Evolutionary conservation across 2,329 filamentous ascomycete species (phyloP), one percentile per base, ranked within the genome.

Genomic region (Akanthomyces dipterigenus): DNA sequence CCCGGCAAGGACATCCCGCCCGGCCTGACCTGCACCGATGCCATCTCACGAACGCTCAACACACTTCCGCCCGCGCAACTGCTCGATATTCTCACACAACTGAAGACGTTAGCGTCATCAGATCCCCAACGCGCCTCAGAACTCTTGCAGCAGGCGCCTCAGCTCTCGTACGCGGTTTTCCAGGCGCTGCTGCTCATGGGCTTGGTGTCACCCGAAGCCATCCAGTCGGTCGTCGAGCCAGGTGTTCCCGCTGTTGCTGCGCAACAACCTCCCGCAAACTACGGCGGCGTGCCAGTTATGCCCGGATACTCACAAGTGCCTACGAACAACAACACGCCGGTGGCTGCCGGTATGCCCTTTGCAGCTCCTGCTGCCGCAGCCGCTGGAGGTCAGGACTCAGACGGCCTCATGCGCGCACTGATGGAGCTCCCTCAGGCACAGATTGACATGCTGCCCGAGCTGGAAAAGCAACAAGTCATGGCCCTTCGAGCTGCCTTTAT

Each of bases 91-190:
- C 85, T 99, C 63, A 87, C 88, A 9, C 93, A 98, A 73, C 96
- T 98, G 90, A 98, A 98, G 76, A 85, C 87, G 3, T 81, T 98
- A 14, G 91, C 91, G n/a, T 85, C 86, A 55, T 85, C 82, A 26
- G 92, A 98, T 68, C 92, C 93, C 2, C 82, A 83, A 22, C 89
- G 91, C 70, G 93, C 93, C 3, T 92, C 88, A 0, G 91, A 96
- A 70, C 85, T 98, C 45, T 84, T 99, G 46, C 83, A 88, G 64
- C 89, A 93, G 77, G 92, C 93, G 1, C 95, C 95, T 0, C 95
- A 99, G 76, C 86, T 99, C 49, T 87, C 91, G 5, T 98, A 96
- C 70, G 95, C 95, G 62, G 89, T 98, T 66, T 98, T 98, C 77
- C 93, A 98, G 76, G 90, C 93, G 26, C 83, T 98, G 11, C 84